Percentiles rank a stretch among this genome's conserved stretches.
Conservation (phyloP, 257 asterid species). For the Catharanthus roseus region DNA sequence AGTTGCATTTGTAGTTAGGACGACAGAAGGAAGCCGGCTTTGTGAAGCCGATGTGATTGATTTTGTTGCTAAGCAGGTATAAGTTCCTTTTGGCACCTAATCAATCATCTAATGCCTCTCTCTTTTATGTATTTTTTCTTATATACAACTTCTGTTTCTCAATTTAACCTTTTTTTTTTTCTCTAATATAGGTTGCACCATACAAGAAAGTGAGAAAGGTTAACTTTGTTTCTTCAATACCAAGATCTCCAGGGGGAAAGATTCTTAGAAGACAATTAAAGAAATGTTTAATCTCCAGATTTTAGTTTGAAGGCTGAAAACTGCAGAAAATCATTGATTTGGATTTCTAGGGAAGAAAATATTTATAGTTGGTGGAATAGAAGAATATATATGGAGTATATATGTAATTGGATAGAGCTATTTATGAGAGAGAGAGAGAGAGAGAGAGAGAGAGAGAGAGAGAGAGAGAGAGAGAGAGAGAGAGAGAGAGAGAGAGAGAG, state of each 20-base stretch:
- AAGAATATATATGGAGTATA: too few relatives aligned
- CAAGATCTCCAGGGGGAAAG: slow-evolving; percentile 64
- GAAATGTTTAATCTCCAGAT: slow-evolving; percentile 41
- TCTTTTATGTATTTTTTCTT: background rate
- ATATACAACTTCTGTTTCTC: background rate
- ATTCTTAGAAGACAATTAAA: slow-evolving; percentile 52
- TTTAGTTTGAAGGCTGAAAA: slow-evolving; percentile 22
- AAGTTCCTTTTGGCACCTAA: background rate
- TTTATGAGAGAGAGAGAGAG: too few relatives aligned
- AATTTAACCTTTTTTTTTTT: background rate
- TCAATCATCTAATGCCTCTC: background rate
- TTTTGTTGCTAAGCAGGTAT: slow-evolving; percentile 65
- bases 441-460: too few relatives aligned
- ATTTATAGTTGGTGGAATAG: background rate
- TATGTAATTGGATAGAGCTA: too few relatives aligned
- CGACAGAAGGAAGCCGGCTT: slow-evolving; percentile 40
- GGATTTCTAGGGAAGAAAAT: background rate
- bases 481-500: too few relatives aligned
- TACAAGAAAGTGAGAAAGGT: slow-evolving; percentile 80
- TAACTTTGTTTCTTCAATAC: slow-evolving; percentile 40
- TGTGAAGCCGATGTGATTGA: slow-evolving; percentile 44
- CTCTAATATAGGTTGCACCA: slow-evolving; percentile 54
- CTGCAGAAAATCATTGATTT: background rate
- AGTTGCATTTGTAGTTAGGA: slow-evolving; percentile 64
- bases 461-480: too few relatives aligned